Evolutionary conservation across 2,329 filamentous ascomycete species (phyloP), one percentile per base, ranked within the genome.

Genomic region (Scytalidium lignicola): DNA sequence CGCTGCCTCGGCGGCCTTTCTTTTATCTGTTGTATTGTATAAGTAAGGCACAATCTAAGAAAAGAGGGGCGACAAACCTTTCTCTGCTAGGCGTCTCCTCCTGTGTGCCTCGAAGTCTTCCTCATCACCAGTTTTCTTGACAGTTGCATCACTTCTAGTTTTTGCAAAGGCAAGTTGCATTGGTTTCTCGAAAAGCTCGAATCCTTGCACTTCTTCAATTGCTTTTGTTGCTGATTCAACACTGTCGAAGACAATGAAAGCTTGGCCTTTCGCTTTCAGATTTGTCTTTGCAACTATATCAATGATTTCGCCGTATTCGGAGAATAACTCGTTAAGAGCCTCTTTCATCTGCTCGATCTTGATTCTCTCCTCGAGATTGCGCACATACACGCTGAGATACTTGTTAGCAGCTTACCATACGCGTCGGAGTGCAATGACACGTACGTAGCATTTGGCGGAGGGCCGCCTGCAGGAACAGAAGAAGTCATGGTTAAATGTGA

Each of bases 71-170:
- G 6, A 58, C 70, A 41, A 71, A 95, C 92, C 91, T 70, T 96
- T 96, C 74, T 96, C 90, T 22, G 90, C 92, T 51, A 93, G 68
- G 45, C 93, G 76, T 60, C 86, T 80, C 55, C 88, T 75, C 76
- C 95, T 95, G 70, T 97, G 92, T 53, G 78, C 74, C 67, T 97
- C 92, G 50, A 96, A 81, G 53, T 90, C 89, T n/a, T 91, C 86
- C 17, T 82, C 77, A 5, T 76, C 83, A n/a, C 86, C 86, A 21
- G 84, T 80, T 51, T 75, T 74, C 68, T 86, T 75, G 17, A 99
- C 87, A 0, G 87, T 95, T 45, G 89, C 91, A 72, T 99, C 93
- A 66, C 90, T 96, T 53, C 81, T 79, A 4, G 87, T 88, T 62
- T 83, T 85, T 20, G 93, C 93, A 62, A 90, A 84, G 15, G 89